phyloP scores from a whole-genome alignment of 306 rosid species.

The Quillaja saponaria region DNA sequence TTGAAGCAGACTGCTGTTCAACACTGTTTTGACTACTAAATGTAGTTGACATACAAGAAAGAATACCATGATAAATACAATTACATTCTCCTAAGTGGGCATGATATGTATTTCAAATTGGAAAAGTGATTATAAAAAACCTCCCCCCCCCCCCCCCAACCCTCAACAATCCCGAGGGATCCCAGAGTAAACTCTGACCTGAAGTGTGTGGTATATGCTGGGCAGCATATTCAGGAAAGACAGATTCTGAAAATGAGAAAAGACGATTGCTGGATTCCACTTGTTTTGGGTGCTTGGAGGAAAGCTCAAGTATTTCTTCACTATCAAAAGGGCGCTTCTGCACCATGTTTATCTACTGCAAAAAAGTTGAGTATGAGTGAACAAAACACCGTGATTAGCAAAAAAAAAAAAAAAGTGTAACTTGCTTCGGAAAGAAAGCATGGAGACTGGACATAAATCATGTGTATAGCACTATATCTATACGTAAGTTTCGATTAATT shows the following conservation, averaged over 20 bases:
- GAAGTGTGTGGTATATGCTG: constrained; percentile 37
- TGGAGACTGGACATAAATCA: neutral
- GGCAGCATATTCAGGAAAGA: constrained; percentile 46
- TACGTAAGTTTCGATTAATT: too few species aligned
- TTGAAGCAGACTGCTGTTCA: constrained; percentile 8
- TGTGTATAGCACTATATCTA: neutral
- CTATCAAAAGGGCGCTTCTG: constrained; percentile 80
- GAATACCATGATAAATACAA: too few species aligned
- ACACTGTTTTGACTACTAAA: too few species aligned
- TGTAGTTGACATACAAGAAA: too few species aligned
- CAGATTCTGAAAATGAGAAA: constrained; percentile 72
- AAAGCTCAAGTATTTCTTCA: constrained; percentile 59
- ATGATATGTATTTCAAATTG: constrained; percentile 15
- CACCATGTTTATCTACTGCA: constrained; percentile 70
- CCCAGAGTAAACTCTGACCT: constrained; percentile 56
- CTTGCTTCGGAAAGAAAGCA: constrained; percentile 17
- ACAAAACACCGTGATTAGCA: too few species aligned
- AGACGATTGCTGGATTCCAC: constrained; percentile 50
- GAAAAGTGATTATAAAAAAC: neutral
- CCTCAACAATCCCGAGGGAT: neutral
- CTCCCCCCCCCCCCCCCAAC: too few species aligned
- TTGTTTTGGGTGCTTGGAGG: constrained; percentile 71
- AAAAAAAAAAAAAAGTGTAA: too few species aligned
- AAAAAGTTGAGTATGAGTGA: constrained; percentile 11
- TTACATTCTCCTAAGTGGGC: neutral